Conservation (phyloP, 2,329 filamentous ascomycete genomes). For the Hortaea werneckii region DNA sequence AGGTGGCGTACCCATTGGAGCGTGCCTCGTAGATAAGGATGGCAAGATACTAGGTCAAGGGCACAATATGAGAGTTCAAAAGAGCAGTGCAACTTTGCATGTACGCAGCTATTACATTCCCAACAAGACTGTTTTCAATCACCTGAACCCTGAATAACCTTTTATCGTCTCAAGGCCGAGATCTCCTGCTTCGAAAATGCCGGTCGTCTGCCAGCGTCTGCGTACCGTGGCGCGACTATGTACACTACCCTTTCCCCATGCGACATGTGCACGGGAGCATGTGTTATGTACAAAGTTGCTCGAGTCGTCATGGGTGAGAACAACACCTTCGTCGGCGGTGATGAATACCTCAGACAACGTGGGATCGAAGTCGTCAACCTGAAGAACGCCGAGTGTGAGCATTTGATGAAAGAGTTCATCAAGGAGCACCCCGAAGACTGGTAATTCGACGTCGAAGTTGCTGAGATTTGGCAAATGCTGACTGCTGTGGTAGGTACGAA, state of each 20-base stretch:
- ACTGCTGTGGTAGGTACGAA: constrained; percentile 23
- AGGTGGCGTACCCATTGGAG: constrained; percentile 49
- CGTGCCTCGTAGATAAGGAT: constrained; percentile 55
- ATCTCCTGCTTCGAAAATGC: constrained; percentile 67
- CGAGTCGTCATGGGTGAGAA: constrained; percentile 72
- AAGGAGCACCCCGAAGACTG: constrained; percentile 61
- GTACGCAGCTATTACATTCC: constrained; percentile 31
- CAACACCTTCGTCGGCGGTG: constrained; percentile 62
- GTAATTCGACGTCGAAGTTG: constrained; percentile 8
- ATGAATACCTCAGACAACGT: constrained; percentile 56
- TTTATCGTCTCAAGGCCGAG: constrained; percentile 52
- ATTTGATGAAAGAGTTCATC: constrained; percentile 63
- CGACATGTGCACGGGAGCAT: constrained; percentile 74
- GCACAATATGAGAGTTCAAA: constrained; percentile 67
- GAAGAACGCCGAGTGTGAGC: constrained; percentile 53
- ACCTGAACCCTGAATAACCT: background rate
- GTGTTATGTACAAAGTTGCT: constrained; percentile 62
- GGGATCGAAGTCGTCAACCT: constrained; percentile 67
- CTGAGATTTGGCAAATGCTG: background rate
- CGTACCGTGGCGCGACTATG: constrained; percentile 67
- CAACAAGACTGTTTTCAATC: background rate
- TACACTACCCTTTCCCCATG: constrained; percentile 72
- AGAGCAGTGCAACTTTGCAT: constrained; percentile 60
- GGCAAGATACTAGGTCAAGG: constrained; percentile 61
- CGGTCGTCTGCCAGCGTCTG: constrained; percentile 57